Evolutionary conservation across 2,329 filamentous ascomycete genomes (phyloP).

Genomic region (Pseudocercospora cruenta): DNA sequence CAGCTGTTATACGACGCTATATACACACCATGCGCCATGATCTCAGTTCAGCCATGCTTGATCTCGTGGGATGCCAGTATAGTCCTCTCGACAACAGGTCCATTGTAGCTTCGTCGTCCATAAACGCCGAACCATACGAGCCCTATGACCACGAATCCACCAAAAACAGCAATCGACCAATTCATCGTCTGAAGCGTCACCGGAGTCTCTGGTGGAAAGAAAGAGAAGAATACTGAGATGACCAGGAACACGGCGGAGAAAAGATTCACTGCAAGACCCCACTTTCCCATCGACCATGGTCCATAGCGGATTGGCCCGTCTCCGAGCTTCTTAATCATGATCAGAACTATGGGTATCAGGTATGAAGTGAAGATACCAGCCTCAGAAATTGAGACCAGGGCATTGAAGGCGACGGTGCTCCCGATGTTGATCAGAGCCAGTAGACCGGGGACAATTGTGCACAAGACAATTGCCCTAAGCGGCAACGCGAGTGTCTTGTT

Average conservation of each 20-base stretch:
- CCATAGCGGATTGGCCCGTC: constrained; percentile 14
- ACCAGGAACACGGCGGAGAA: constrained; percentile 21
- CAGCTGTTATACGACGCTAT: too few species aligned
- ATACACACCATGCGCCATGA: too few species aligned
- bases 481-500: constrained; percentile 17
- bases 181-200: constrained; percentile 34
- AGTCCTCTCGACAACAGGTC: constrained; percentile 12
- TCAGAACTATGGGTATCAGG: constrained; percentile 45
- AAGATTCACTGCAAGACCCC: constrained; percentile 16
- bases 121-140: constrained; percentile 16
- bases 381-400: constrained; percentile 52
- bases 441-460: constrained; percentile 32
- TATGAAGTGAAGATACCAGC: constrained; percentile 57
- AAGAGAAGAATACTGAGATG: constrained; percentile 43
- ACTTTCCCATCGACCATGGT: constrained; percentile 14
- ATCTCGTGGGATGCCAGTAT: neutral
- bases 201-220: constrained; percentile 48
- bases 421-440: constrained; percentile 57
- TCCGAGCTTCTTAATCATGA: constrained; percentile 20
- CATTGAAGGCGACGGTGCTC: constrained; percentile 56
- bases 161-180: constrained; percentile 25
- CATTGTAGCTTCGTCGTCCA: constrained; percentile 13
- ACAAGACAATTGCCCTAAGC: constrained; percentile 17
- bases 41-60: neutral
- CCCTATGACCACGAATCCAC: constrained; percentile 23